phyloP scores from a whole-genome alignment of 441 rosid genomes.

The Flueggea neowawraea region DNA sequence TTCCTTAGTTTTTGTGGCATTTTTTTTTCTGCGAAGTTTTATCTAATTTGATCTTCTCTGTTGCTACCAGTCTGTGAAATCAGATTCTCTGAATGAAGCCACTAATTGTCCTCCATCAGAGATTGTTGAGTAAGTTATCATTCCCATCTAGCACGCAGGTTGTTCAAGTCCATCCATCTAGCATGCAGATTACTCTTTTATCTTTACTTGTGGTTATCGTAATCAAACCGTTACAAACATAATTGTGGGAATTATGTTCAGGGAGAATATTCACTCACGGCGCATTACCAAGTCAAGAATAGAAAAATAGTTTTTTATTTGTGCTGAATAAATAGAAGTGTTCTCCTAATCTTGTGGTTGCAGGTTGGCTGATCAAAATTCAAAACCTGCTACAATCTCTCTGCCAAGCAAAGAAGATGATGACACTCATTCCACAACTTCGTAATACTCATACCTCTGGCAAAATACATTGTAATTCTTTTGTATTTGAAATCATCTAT shows the following conservation, averaged over 20 bases:
- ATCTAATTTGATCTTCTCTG: slow-evolving; percentile 7
- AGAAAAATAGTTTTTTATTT: too few species aligned
- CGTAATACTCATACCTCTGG: slow-evolving; percentile 46
- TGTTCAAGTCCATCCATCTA: not conserved
- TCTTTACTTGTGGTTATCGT: not conserved
- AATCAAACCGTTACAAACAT: not conserved
- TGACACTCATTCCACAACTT: slow-evolving; percentile 51
- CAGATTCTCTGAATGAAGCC: slow-evolving; percentile 34
- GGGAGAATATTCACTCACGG: too few species aligned
- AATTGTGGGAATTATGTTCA: not conserved
- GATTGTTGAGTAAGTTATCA: slow-evolving; percentile 51
- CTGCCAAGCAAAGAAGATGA: slow-evolving; percentile 51
- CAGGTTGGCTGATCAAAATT: slow-evolving; percentile 45
- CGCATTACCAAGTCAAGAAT: too few species aligned
- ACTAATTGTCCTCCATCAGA: slow-evolving; percentile 29
- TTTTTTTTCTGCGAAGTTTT: not conserved
- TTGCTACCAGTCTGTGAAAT: slow-evolving; percentile 44
- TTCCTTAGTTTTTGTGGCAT: not conserved
- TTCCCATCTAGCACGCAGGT: slow-evolving; percentile 2
- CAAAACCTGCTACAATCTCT: slow-evolving; percentile 33
- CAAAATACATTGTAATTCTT: not conserved
- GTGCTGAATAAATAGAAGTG: too few species aligned
- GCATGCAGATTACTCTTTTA: not conserved
- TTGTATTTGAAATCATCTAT: not conserved
- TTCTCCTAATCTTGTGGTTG: slow-evolving; percentile 7